Evolutionary conservation across 2,329 filamentous ascomycete species (phyloP).

Genomic region (Sclerotinia spermophila): DNA sequence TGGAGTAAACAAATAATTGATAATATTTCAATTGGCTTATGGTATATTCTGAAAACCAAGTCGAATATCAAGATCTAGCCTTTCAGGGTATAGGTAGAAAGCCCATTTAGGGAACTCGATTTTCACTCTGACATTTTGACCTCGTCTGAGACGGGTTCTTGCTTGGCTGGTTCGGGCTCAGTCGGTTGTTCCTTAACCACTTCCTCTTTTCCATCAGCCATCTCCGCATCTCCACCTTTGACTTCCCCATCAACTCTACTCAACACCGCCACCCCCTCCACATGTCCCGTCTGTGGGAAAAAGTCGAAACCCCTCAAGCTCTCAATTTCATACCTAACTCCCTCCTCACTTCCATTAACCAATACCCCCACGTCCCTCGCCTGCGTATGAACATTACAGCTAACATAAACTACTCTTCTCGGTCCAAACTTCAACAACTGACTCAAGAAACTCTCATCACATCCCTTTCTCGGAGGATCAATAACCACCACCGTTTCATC

Average conservation of each 20-base stretch:
- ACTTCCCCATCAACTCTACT: conserved; percentile 49
- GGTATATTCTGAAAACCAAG: background rate
- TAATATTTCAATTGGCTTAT: conserved; percentile 6
- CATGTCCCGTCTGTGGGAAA: conserved; percentile 81
- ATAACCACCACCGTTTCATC: conserved; percentile 90
- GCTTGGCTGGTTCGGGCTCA: background rate
- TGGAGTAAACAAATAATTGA: background rate
- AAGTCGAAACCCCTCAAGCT: conserved; percentile 93
- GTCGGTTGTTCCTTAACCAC: background rate
- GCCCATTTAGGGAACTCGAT: background rate
- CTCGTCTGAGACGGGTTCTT: background rate
- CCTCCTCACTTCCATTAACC: conserved; percentile 61
- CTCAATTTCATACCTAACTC: conserved; percentile 74
- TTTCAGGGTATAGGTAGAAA: background rate
- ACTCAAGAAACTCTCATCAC: conserved; percentile 75
- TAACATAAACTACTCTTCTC: conserved; percentile 83
- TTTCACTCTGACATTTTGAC: background rate
- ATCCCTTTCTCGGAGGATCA: conserved; percentile 94
- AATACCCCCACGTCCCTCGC: conserved; percentile 87
- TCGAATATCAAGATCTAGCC: background rate
- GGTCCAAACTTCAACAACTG: conserved; percentile 80
- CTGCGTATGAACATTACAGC: conserved; percentile 97
- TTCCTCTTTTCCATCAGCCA: conserved; percentile 4
- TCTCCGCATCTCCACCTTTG: conserved; percentile 1
- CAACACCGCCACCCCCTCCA: conserved; percentile 64